Base-by-base conservation (phyloP, 177 flowering plant species). In the Telopea speciosissima region DNA sequence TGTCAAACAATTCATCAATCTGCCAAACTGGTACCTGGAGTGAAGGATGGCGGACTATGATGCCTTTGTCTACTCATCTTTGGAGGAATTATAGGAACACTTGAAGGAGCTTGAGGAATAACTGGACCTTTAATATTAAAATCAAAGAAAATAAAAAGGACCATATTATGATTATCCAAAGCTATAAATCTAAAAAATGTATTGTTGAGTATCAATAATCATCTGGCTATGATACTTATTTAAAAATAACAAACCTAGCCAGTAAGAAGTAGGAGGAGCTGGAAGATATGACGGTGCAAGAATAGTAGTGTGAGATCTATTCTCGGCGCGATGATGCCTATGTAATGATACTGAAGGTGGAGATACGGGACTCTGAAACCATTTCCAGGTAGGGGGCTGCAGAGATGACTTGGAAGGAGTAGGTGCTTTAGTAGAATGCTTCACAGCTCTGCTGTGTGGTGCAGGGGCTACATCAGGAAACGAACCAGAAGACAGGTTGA, bases 1-100 rank as follows among this genome's bases (percentile, higher is more conserved):
- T 22, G 31, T 33, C 24, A 17, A 10, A 33, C 21, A 31, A 67
- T n/a, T 52, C 52, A 23, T 22, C 25, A 49, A 36, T 36, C 5
- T 36, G 44, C 62, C n/a, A 31, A 36, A 63, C 11, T 23, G 24
- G 68, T 77, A 88, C 89, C 91, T 58, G 80, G 77, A 63, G 40
- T 36, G 42, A 33, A 16, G 17, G 87, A 83, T 73, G 79, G 72
- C 73, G 79, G 79, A 75, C 66, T 74, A 69, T 62, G 56, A 44
- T 65, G 77, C 45, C 40, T 76, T 75, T 23, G 62, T 67, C 72
- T 70, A 28, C 42, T 67, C 31, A 28, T 28, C 54, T 73, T 67
- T 58, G 86, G 82, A 28, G 40, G 68, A 49, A 26, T 56, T n/a
- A 31, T 58, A 3, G 75, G 75, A 70, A 73, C 56, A 66, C 22